Evolutionary conservation across 2,329 filamentous ascomycete species (phyloP).

Genomic region (Sporothrix euskadiensis): DNA sequence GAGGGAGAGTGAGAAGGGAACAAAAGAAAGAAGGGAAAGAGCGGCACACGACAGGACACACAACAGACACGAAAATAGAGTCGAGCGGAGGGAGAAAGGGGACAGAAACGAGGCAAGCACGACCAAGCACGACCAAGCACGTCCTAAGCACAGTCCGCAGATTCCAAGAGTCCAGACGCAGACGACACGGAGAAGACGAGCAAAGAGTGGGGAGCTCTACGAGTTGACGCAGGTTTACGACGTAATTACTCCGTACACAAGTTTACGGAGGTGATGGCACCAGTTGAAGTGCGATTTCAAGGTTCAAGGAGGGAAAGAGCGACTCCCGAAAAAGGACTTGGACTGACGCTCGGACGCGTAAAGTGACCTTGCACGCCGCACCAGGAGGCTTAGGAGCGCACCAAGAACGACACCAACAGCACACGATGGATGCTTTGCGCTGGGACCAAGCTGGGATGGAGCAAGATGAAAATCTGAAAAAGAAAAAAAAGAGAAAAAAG

Average conservation of each 20-base stretch:
- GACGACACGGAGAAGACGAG: constrained; percentile 3
- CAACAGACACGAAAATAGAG: background rate
- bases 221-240: background rate
- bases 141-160: background rate
- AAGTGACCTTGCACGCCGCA: constrained; percentile 3
- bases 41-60: background rate
- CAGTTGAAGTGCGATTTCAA: background rate
- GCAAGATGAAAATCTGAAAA: too few species aligned
- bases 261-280: background rate
- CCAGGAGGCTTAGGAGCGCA: background rate
- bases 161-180: background rate
- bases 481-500: too few species aligned
- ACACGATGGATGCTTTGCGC: background rate
- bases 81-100: background rate
- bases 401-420: constrained; percentile 16
- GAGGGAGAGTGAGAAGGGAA: background rate
- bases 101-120: background rate
- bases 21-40: background rate
- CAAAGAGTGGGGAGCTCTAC: background rate
- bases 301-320: constrained; percentile 4
- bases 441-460: background rate
- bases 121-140: background rate
- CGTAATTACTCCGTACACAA: too few species aligned
- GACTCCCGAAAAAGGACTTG: background rate
- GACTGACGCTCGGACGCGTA: constrained; percentile 6